Evolutionary conservation across 2,329 filamentous ascomycete species (phyloP).

Genomic region (Botrytis pseudocinerea): DNA sequence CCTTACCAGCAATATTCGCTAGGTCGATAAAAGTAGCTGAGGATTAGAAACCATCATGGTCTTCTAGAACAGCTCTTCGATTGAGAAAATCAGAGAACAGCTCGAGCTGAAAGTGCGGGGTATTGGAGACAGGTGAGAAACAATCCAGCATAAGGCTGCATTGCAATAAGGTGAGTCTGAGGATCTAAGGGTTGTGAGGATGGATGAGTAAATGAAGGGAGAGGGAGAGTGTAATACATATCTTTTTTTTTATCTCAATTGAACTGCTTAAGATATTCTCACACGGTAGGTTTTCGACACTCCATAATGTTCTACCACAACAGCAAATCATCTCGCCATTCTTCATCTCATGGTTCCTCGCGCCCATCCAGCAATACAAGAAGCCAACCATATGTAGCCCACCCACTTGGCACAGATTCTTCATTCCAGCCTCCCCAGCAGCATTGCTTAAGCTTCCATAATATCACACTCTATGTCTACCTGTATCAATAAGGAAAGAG

Average conservation of each 20-base stretch:
- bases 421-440: neutral
- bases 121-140: too few relatives aligned
- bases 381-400: neutral
- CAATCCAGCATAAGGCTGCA: too few relatives aligned
- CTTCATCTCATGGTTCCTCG: neutral
- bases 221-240: neutral
- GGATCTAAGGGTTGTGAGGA: neutral
- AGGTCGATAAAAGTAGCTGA: neutral
- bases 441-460: too few relatives aligned
- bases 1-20: neutral
- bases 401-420: neutral
- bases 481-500: neutral
- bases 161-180: neutral
- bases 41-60: neutral
- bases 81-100: neutral
- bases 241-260: neutral
- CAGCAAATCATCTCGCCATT: neutral
- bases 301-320: neutral
- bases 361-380: neutral
- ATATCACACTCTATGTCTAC: too few relatives aligned
- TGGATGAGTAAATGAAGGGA: neutral
- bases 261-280: neutral
- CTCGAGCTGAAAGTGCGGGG: neutral
- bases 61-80: neutral
- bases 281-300: neutral